phyloP scores from a whole-genome alignment of 331 rosid genomes.

The Dryas integrifolia region DNA sequence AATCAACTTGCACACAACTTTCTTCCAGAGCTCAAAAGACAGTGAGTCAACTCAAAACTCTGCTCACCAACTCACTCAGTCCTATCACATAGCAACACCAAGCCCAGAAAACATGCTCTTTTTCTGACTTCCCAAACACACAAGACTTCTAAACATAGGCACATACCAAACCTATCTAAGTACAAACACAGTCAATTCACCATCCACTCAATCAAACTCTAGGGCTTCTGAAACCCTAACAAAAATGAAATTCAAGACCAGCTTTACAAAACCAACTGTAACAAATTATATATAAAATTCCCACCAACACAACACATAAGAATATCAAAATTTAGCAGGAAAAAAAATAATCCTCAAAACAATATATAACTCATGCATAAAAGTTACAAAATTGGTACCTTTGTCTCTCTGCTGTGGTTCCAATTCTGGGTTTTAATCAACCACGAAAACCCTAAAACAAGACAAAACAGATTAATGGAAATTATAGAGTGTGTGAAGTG shows the following conservation, averaged over 20 bases:
- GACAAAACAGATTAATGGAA: background rate
- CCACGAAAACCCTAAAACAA: slow-evolving; percentile 19
- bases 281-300: background rate
- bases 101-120: background rate
- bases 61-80: slow-evolving; percentile 5
- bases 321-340: background rate
- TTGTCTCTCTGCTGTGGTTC: background rate
- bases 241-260: background rate
- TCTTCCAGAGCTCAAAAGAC: background rate
- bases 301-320: background rate
- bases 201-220: slow-evolving; percentile 1
- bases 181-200: background rate
- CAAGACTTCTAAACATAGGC: background rate
- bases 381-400: slow-evolving; percentile 6
- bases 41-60: background rate
- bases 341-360: background rate
- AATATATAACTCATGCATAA: background rate
- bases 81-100: background rate
- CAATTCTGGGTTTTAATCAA: slow-evolving; percentile 16
- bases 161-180: background rate
- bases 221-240: slow-evolving; percentile 6
- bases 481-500: background rate
- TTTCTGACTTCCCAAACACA: background rate
- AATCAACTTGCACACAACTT: background rate
- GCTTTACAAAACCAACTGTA: background rate